Evolutionary conservation across 2,329 filamentous ascomycete species (phyloP), one percentile per base, ranked within the genome.

Genomic region (Scedosporium boydii): DNA sequence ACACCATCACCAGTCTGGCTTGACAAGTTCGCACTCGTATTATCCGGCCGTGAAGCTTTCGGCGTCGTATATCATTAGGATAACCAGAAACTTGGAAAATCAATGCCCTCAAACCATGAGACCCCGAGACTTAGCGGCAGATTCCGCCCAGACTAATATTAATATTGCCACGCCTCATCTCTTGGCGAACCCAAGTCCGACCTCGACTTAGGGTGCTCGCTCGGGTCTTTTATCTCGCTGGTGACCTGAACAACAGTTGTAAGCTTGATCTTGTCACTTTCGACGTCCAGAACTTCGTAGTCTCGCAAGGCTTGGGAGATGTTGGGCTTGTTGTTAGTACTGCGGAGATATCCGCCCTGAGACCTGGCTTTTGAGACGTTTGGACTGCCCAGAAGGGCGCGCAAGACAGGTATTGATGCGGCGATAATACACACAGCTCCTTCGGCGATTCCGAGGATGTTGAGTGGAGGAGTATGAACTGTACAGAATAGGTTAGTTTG

Each of bases 381-480:
- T 6, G 46, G 21, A 9, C 26, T 53, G 59, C 26, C 38, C 61
- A 72, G 62, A 2, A 72, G 66, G n/a, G 68, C 70, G 1, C 71
- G 69, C 6, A 73, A 62, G n/a, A 73, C 70, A 7, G 72, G 72
- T 26, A 73, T 71, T 3, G 70, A 72, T 62, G 63, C 66, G 48
- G 67, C 67, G 38, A 68, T 63, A 44, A 67, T 67, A 18, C 66
- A 64, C 3, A 66, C 66, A 16, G 66, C 64, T 16, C 64, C 64
- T 48, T 68, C 67, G 14, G 65, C 65, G 7, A 64, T 65, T 23
- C 64, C 63, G 63, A 64, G 65, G 41, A 66, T 66, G 21, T 67
- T 63, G 12, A 68, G 66, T 14, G 65, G 62, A 2, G 64, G 61
- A 4, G 66, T 66, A 51, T 67, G 58, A 61, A 65, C 67, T 68